Evolutionary conservation across 148 eudicot genomes (phyloP).

Genomic region (Linanthus parryae): DNA sequence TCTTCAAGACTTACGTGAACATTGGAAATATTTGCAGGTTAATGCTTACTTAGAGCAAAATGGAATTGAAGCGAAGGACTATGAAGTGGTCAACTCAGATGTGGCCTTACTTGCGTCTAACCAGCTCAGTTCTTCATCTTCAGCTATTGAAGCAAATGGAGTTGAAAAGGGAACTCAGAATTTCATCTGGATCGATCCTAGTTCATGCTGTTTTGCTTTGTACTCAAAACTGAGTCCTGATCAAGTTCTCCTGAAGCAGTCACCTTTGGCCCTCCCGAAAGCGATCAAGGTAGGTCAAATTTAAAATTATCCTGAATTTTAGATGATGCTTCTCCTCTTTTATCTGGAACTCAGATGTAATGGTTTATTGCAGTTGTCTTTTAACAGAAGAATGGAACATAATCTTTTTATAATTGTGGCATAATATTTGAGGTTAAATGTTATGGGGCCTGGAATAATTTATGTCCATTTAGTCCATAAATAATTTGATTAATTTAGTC

Average conservation of each 20-base stretch:
- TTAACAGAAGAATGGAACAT: no score
- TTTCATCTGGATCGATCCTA: slow-evolving; percentile 77
- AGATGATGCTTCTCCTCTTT: no score
- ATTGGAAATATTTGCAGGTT: slow-evolving; percentile 33
- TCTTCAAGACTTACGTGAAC: neutral
- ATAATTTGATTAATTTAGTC: no score
- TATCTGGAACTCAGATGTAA: no score
- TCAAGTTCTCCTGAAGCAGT: slow-evolving; percentile 67
- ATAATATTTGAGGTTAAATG: no score
- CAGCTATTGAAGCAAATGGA: slow-evolving; percentile 22
- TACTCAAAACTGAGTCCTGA: slow-evolving; percentile 62
- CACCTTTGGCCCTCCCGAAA: slow-evolving; percentile 89
- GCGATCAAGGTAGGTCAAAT: slow-evolving; percentile 75
- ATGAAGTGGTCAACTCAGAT: slow-evolving; percentile 63
- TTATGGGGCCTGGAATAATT: no score
- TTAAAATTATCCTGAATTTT: neutral
- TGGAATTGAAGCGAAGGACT: slow-evolving; percentile 75
- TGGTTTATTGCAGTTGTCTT: no score
- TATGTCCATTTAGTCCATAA: no score
- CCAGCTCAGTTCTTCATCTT: slow-evolving; percentile 44
- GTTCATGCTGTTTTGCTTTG: slow-evolving; percentile 84
- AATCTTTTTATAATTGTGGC: no score
- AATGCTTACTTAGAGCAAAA: slow-evolving; percentile 54
- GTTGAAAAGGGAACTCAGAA: slow-evolving; percentile 24
- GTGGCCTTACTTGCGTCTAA: slow-evolving; percentile 61